phyloP scores from a whole-genome alignment of 2,329 filamentous ascomycete species.

The Tolypocladium tropicale region DNA sequence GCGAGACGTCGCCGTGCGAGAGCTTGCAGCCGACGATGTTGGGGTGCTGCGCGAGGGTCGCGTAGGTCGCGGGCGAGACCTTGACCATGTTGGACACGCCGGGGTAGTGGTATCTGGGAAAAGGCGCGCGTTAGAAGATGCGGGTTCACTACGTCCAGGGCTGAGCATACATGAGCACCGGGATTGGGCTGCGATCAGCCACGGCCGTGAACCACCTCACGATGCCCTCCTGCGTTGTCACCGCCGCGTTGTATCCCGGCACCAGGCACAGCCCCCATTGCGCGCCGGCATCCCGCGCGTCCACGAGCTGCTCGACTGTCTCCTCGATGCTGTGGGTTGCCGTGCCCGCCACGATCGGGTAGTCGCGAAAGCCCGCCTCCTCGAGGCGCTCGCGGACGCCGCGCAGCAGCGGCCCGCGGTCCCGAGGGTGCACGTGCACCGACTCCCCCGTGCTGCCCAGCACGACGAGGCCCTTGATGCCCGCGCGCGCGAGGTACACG shows the following conservation, averaged over 20 bases:
- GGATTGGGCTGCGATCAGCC: constrained; percentile 45
- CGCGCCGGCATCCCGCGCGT: constrained; percentile 45
- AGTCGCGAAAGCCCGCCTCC: constrained; percentile 43
- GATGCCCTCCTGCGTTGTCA: constrained; percentile 44
- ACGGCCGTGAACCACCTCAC: constrained; percentile 48
- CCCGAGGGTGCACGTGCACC: constrained; percentile 48
- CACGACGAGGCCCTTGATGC: constrained; percentile 50
- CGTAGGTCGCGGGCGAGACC: constrained; percentile 47
- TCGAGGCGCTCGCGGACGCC: constrained; percentile 45
- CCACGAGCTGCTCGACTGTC: constrained; percentile 45
- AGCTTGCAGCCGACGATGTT: constrained; percentile 63
- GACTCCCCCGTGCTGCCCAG: constrained; percentile 56
- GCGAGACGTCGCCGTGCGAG: constrained; percentile 57
- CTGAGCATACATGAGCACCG: constrained; percentile 42
- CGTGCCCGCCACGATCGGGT: constrained; percentile 52
- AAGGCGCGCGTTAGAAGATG: background rate
- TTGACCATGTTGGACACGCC: constrained; percentile 56
- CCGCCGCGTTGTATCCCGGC: constrained; percentile 49
- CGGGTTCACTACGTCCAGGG: background rate
- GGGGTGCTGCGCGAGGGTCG: constrained; percentile 44
- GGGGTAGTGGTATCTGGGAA: constrained; percentile 49
- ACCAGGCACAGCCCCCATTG: constrained; percentile 50
- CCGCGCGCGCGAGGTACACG: constrained; percentile 48
- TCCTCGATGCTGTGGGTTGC: constrained; percentile 53
- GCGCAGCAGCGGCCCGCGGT: constrained; percentile 44